Evolutionary conservation across 208 protist species (phyloP).

Genomic region (Vickermania spadyakhi): DNA sequence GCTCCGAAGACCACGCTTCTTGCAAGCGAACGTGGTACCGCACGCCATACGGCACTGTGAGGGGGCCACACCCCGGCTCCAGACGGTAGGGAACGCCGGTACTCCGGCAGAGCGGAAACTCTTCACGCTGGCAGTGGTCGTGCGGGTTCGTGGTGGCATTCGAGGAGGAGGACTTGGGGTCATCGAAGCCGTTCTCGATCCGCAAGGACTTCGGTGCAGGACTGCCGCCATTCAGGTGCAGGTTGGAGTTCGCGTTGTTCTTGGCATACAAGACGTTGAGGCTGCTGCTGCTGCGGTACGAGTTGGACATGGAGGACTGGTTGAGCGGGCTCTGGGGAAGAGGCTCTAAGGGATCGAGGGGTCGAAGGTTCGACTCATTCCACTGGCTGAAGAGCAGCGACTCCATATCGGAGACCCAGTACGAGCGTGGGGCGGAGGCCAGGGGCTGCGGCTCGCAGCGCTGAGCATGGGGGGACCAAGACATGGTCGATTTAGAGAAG

Average conservation of each 20-base stretch:
- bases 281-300: neutral
- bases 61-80: neutral
- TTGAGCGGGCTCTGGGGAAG: neutral
- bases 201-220: neutral
- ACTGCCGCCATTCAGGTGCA: neutral
- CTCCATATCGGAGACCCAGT: neutral
- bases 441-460: neutral
- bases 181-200: neutral
- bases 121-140: neutral
- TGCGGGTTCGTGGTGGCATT: neutral
- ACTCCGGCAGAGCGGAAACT: neutral
- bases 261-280: neutral
- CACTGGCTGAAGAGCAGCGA: neutral
- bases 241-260: neutral
- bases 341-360: neutral
- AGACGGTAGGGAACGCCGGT: neutral
- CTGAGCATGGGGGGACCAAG: neutral
- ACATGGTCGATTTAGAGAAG: neutral
- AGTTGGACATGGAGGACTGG: neutral
- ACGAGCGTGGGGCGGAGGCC: neutral
- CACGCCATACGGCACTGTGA: neutral
- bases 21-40: neutral
- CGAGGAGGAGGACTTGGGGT: neutral
- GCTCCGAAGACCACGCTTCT: neutral
- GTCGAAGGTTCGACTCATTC: neutral